Conservation (phyloP, 495 filamentous ascomycete genomes). For the Cairneyella variabilis region DNA sequence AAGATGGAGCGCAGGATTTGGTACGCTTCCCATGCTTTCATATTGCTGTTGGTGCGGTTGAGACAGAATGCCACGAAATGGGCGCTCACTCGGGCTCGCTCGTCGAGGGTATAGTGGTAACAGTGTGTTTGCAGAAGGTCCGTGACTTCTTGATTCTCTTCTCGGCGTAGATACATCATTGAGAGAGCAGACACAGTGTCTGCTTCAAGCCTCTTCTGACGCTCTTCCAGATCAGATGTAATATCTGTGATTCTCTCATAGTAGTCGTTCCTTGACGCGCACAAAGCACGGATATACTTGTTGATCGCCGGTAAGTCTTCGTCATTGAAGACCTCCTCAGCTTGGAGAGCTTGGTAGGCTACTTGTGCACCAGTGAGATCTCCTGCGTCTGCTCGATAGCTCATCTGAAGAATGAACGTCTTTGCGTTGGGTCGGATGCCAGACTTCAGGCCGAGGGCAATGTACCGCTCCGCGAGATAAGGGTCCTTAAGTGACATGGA, state of each 20-base stretch:
- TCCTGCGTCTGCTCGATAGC: constrained; percentile 64
- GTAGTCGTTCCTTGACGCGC: constrained; percentile 47
- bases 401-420: constrained; percentile 70
- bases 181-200: constrained; percentile 70
- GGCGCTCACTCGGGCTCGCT: constrained; percentile 59
- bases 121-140: constrained; percentile 70
- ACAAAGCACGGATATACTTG: constrained; percentile 71
- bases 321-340: constrained; percentile 44
- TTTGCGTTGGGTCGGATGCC: constrained; percentile 57
- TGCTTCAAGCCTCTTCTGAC: constrained; percentile 61
- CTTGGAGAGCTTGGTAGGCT: constrained; percentile 57
- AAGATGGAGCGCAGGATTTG: constrained; percentile 72
- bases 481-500: constrained; percentile 67
- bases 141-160: constrained; percentile 69
- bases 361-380: constrained; percentile 64
- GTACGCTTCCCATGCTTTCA: constrained; percentile 77
- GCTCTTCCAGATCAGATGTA: constrained; percentile 69
- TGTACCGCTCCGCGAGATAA: constrained; percentile 69
- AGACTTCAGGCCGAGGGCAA: constrained; percentile 57
- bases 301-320: constrained; percentile 65
- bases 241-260: constrained; percentile 68
- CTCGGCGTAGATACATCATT: constrained; percentile 63
- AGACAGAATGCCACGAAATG: constrained; percentile 63
- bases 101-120: constrained; percentile 56
- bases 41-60: constrained; percentile 54